phyloP scores from a whole-genome alignment of 1,284 basidiomycete genomes.

The Sanghuangporus sanghuang region DNA sequence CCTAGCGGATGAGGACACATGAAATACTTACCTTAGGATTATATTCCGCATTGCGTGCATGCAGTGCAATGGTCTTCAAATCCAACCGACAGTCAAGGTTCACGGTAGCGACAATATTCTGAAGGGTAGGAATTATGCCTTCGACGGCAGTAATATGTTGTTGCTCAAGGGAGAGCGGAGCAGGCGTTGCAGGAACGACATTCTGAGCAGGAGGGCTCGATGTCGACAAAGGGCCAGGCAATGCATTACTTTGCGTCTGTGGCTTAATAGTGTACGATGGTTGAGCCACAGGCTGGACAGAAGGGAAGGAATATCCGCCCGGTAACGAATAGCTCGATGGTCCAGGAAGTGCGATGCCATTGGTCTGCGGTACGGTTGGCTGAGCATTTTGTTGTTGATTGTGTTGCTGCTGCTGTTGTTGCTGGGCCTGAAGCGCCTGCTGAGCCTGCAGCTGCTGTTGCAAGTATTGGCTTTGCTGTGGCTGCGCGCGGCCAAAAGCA shows the following conservation, averaged over 20 bases:
- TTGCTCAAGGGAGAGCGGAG: slow-evolving; percentile 75
- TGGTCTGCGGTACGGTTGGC: slow-evolving; percentile 38
- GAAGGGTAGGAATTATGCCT: slow-evolving; percentile 90
- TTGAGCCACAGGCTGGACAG: slow-evolving; percentile 29
- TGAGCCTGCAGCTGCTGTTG: slow-evolving; percentile 34
- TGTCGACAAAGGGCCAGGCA: slow-evolving; percentile 51
- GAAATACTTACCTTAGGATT: slow-evolving; percentile 93
- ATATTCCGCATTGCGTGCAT: slow-evolving; percentile 98
- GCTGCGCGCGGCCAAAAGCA: slow-evolving; percentile 61
- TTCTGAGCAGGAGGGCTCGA: slow-evolving; percentile 34
- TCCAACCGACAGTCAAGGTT: slow-evolving; percentile 97
- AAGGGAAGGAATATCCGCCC: slow-evolving; percentile 23
- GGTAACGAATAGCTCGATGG: slow-evolving; percentile 40
- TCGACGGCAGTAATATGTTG: slow-evolving; percentile 92
- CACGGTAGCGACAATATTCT: slow-evolving; percentile 99
- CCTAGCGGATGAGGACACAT: slow-evolving; percentile 29
- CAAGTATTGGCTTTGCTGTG: slow-evolving; percentile 39
- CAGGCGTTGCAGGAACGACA: slow-evolving; percentile 54
- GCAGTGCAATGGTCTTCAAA: slow-evolving; percentile 97
- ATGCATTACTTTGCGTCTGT: slow-evolving; percentile 26
- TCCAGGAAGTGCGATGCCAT: slow-evolving; percentile 27
- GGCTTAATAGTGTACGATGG: slow-evolving; percentile 31
- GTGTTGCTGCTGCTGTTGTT: slow-evolving; percentile 24
- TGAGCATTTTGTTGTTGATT: slow-evolving; percentile 42
- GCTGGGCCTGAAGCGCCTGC: slow-evolving; percentile 29